These are phyloP conservation scores for Gamarada debralockiae DNA, from an alignment of 495 filamentous ascomycete species.

Conservation along the genomic window DNA sequence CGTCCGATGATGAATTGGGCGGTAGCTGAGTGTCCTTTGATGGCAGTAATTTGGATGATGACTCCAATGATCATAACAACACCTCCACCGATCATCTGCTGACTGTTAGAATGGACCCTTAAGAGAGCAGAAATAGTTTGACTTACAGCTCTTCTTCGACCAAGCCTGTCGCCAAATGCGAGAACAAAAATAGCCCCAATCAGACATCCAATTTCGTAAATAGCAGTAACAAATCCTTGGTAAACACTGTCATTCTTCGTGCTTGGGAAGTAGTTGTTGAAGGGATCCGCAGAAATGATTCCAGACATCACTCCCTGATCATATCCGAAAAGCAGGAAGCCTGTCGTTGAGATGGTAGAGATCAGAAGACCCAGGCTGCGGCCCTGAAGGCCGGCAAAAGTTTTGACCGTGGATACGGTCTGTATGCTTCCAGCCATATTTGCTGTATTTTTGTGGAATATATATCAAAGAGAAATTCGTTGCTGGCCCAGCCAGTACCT, in stretches of 20 bases:
- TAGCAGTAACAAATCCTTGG: constrained; percentile 78
- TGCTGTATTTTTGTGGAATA: background rate
- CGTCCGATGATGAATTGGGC: constrained; percentile 76
- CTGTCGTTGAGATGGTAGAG: constrained; percentile 66
- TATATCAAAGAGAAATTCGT: background rate
- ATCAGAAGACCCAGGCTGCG: constrained; percentile 58
- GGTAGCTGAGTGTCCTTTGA: constrained; percentile 34
- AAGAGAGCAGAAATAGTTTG: constrained; percentile 4
- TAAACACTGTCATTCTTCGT: constrained; percentile 58
- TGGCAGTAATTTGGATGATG: constrained; percentile 59
- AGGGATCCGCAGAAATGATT: constrained; percentile 70
- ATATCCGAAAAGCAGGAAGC: constrained; percentile 66
- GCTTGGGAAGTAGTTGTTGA: constrained; percentile 66
- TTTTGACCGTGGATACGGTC: no score
- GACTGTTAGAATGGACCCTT: constrained; percentile 2
- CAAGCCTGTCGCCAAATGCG: constrained; percentile 61
- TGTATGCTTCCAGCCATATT: background rate
- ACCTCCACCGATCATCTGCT: constrained; percentile 56
- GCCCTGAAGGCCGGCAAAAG: constrained; percentile 56
- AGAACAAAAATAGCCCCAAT: constrained; percentile 70
- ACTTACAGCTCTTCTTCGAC: constrained; percentile 52
- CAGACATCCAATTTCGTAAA: constrained; percentile 80
- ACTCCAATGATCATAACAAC: constrained; percentile 71
- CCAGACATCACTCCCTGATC: constrained; percentile 70
- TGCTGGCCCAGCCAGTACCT: constrained; percentile 3